Percentiles rank a stretch among this genome's conserved stretches.
Conservation (phyloP, 371 early-diverging fungal genomes). For the Globomyces sp. region DNA sequence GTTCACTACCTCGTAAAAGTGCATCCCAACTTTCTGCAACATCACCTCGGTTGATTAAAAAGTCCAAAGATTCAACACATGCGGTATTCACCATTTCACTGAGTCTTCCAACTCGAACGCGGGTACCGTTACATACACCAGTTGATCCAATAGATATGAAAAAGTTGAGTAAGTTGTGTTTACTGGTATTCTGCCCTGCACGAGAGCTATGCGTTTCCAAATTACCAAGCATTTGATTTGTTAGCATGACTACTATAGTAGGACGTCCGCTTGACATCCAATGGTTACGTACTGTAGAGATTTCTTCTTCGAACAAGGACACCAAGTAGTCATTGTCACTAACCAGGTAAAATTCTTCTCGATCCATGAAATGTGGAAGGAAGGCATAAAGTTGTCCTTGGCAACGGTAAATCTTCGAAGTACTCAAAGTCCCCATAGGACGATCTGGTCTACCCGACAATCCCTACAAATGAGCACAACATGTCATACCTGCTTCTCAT, state of each 20-base stretch:
- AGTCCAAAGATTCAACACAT: constrained; percentile 82
- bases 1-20: constrained; percentile 53
- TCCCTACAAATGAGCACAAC: constrained; percentile 34
- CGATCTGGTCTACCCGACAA: constrained; percentile 77
- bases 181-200: constrained; percentile 21
- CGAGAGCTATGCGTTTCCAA: constrained; percentile 23
- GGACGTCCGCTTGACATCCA: constrained; percentile 81
- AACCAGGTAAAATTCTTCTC: constrained; percentile 80
- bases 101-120: constrained; percentile 70
- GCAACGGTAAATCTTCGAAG: constrained; percentile 78
- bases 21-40: constrained; percentile 68
- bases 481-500: constrained; percentile 57
- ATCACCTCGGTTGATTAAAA: constrained; percentile 59
- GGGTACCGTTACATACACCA: constrained; percentile 68
- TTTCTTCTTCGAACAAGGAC: constrained; percentile 74
- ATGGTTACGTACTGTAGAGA: constrained; percentile 71
- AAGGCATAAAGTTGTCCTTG: constrained; percentile 83
- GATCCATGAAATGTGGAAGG: constrained; percentile 87
- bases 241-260: constrained; percentile 75
- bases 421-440: constrained; percentile 70
- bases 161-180: constrained; percentile 75
- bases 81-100: constrained; percentile 75
- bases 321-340: constrained; percentile 78
- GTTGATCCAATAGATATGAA: constrained; percentile 70
- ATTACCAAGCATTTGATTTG: constrained; percentile 72